Evolutionary conservation across 148 eudicot genomes (phyloP).

Genomic region (Amaranthus cruentus): DNA sequence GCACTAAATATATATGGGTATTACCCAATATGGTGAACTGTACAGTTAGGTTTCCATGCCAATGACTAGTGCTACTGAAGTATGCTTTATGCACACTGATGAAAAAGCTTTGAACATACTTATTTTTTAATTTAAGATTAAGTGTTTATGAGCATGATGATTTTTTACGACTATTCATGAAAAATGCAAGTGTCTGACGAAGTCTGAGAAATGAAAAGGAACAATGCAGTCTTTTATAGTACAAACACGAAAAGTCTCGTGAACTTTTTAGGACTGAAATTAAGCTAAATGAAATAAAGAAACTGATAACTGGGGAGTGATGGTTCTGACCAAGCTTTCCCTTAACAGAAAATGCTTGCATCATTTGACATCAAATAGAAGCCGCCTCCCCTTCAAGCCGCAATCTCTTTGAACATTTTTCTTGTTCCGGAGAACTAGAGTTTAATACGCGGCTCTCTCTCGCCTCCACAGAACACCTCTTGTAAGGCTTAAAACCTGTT

Average conservation of each 20-base stretch:
- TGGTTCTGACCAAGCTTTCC: constrained; percentile 17
- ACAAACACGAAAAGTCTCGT: constrained; percentile 31
- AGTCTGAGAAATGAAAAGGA: constrained; percentile 15
- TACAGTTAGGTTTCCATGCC: not conserved
- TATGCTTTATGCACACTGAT: not conserved
- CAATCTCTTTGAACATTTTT: constrained; percentile 66
- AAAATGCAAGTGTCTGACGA: constrained; percentile 16
- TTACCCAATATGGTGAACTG: not conserved
- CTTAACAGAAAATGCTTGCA: constrained; percentile 28
- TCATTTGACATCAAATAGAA: constrained; percentile 34
- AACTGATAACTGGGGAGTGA: constrained; percentile 21
- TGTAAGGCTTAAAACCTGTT: constrained; percentile 96
- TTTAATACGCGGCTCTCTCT: constrained; percentile 44
- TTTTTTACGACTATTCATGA: constrained; percentile 19
- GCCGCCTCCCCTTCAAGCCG: constrained; percentile 78
- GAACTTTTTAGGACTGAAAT: constrained; percentile 10
- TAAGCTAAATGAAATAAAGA: constrained; percentile 22
- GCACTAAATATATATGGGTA: too few species aligned
- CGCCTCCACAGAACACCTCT: constrained; percentile 85
- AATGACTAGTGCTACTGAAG: not conserved
- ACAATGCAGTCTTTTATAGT: constrained; percentile 27
- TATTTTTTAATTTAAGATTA: constrained; percentile 7
- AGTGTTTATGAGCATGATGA: constrained; percentile 19
- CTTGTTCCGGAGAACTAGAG: constrained; percentile 47
- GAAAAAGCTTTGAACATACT: not conserved